Conservation (phyloP, 148 eudicot genomes). For the Persicaria tinctoria region DNA sequence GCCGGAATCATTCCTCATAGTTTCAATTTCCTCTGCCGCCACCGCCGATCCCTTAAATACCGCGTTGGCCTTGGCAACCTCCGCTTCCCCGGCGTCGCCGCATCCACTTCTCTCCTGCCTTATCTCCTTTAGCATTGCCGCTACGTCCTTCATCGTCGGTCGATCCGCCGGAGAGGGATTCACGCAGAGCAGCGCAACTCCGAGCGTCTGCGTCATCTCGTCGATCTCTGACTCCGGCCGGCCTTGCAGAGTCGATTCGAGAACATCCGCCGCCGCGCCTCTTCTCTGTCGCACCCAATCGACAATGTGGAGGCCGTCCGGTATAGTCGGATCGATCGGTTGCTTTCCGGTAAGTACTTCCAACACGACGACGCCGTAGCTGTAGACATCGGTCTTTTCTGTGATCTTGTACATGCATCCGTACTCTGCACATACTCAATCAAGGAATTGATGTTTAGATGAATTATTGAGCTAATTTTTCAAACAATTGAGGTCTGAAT, state of each 20-base stretch:
- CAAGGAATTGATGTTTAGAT: not conserved
- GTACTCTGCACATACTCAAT: slow-evolving; percentile 36
- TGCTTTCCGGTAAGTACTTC: slow-evolving; percentile 77
- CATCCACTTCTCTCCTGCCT: slow-evolving; percentile 36
- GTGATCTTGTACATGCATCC: slow-evolving; percentile 86
- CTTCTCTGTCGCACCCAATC: slow-evolving; percentile 69
- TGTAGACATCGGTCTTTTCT: slow-evolving; percentile 75
- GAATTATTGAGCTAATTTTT: not conserved
- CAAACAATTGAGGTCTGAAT: not conserved
- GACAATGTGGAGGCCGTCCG: slow-evolving; percentile 65
- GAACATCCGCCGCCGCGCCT: slow-evolving; percentile 37
- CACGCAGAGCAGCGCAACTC: slow-evolving; percentile 64
- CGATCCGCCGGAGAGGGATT: slow-evolving; percentile 56
- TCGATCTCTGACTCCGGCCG: slow-evolving; percentile 57
- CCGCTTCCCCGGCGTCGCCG: not conserved
- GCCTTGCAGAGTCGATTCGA: slow-evolving; percentile 45
- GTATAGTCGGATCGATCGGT: slow-evolving; percentile 82
- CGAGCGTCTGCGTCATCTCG: slow-evolving; percentile 64
- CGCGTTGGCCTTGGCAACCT: slow-evolving; percentile 23
- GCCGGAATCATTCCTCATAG: slow-evolving; percentile 14
- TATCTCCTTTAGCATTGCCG: slow-evolving; percentile 67
- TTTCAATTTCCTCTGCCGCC: slow-evolving; percentile 15
- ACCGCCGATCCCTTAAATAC: slow-evolving; percentile 26
- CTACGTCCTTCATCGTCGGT: slow-evolving; percentile 79
- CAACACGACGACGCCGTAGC: slow-evolving; percentile 71